Conservation (phyloP, 2,329 filamentous ascomycete species). For the Gaeumannomyces tritici region DNA sequence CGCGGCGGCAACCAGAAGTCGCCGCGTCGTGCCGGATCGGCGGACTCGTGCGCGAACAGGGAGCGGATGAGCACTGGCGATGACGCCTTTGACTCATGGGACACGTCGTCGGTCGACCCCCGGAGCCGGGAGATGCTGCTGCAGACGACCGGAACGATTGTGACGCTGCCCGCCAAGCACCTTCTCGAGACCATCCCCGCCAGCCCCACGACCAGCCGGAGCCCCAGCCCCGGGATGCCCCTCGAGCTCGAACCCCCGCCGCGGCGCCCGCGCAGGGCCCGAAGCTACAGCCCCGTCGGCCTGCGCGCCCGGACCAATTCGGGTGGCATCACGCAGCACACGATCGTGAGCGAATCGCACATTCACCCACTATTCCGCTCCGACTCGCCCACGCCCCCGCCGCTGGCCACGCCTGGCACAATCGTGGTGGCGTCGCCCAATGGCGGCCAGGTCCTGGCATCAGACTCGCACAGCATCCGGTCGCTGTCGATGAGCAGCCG, state of each 20-base stretch:
- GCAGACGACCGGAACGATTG: conserved; percentile 27
- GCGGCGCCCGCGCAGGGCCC: conserved; percentile 26
- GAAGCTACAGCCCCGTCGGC: conserved; percentile 39
- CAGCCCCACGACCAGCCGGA: conserved; percentile 53
- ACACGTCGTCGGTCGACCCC: conserved; percentile 57
- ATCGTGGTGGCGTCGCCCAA: conserved; percentile 61
- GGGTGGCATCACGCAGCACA: conserved; percentile 22
- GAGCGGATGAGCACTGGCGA: conserved; percentile 28
- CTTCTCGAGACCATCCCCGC: conserved; percentile 64
- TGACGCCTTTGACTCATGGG: conserved; percentile 69
- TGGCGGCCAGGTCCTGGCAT: conserved; percentile 52
- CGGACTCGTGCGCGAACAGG: conserved; percentile 31
- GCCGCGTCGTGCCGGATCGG: conserved; percentile 32
- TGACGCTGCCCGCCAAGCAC: conserved; percentile 14
- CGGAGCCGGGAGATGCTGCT: conserved; percentile 50
- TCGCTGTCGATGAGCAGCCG: conserved; percentile 29
- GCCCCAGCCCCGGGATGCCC: conserved; percentile 51
- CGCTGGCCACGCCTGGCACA: conserved; percentile 55
- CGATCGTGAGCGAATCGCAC: conserved; percentile 47
- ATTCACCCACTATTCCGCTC: conserved; percentile 73
- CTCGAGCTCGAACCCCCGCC: conserved; percentile 47
- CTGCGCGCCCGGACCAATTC: conserved; percentile 14
- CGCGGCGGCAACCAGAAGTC: conserved; percentile 19
- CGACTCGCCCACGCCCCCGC: conserved; percentile 57
- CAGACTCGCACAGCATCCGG: conserved; percentile 37